Conservation (phyloP, 225 moss, liverwort and hornwort species). For the Bryoerythrophyllum caledonicum region DNA sequence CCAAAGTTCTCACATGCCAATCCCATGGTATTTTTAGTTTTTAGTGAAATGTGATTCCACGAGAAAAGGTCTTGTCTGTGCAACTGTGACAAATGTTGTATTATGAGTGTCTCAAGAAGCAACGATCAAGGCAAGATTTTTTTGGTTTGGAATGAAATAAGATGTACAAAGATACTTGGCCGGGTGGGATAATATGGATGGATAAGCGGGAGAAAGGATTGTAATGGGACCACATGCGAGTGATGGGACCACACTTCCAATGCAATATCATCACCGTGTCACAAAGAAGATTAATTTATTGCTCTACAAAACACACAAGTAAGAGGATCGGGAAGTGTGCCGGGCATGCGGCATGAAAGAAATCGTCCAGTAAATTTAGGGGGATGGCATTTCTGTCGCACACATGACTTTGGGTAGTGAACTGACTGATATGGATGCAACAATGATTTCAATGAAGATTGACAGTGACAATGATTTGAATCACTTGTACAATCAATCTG, state of each 20-base stretch:
- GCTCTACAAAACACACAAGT: neutral
- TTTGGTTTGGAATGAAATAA: neutral
- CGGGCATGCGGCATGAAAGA: too few species aligned
- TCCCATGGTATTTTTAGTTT: too few species aligned
- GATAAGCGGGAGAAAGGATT: neutral
- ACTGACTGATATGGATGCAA: neutral
- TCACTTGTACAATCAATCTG: neutral
- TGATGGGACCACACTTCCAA: neutral
- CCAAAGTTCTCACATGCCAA: neutral
- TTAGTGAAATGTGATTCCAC: neutral
- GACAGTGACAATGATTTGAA: conserved; percentile 6
- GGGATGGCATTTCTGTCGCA: neutral
- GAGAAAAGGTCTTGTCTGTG: neutral
- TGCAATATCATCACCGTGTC: neutral
- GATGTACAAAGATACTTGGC: neutral
- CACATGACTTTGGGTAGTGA: neutral
- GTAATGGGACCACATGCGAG: too few species aligned
- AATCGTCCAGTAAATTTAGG: neutral
- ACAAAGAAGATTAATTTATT: neutral
- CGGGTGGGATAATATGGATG: neutral
- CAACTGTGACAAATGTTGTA: neutral
- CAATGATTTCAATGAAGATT: neutral
- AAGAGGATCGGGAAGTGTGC: too few species aligned
- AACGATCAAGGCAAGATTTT: neutral
- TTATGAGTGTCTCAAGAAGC: neutral